Evolutionary conservation across 208 protist species (phyloP).

Genomic region (Trypanosoma melophagium): DNA sequence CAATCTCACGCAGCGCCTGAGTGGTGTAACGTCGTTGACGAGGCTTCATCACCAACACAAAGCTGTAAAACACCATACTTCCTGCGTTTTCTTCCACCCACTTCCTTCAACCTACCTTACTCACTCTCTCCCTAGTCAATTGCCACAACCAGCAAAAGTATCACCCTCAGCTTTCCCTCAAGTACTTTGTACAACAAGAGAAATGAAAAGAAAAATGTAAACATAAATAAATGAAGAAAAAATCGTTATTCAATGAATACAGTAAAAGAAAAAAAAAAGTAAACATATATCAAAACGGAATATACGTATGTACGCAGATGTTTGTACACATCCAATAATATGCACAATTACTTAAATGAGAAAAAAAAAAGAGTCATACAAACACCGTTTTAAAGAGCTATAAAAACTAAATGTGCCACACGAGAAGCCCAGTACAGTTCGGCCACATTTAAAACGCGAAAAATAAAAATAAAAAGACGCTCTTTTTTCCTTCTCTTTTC

Average conservation of each 20-base stretch:
- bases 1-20: conserved; percentile 81
- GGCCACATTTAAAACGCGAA: neutral
- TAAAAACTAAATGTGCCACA: no score
- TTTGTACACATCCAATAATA: neutral
- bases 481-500: neutral
- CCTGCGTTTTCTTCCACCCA: neutral
- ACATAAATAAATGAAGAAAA: neutral
- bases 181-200: neutral
- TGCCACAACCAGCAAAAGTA: no score
- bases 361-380: neutral
- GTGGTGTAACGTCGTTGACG: conserved; percentile 65
- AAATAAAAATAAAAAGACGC: neutral
- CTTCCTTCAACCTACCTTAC: no score
- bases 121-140: no score
- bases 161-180: neutral
- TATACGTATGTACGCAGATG: neutral
- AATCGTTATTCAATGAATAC: conserved; percentile 8
- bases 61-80: conserved; percentile 87
- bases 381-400: no score
- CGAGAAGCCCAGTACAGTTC: no score
- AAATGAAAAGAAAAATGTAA: conserved; percentile 4
- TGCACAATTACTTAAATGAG: neutral
- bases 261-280: neutral
- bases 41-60: conserved; percentile 86
- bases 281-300: neutral